phyloP scores from a whole-genome alignment of 1,284 basidiomycete genomes.

The Ustilago curta region DNA sequence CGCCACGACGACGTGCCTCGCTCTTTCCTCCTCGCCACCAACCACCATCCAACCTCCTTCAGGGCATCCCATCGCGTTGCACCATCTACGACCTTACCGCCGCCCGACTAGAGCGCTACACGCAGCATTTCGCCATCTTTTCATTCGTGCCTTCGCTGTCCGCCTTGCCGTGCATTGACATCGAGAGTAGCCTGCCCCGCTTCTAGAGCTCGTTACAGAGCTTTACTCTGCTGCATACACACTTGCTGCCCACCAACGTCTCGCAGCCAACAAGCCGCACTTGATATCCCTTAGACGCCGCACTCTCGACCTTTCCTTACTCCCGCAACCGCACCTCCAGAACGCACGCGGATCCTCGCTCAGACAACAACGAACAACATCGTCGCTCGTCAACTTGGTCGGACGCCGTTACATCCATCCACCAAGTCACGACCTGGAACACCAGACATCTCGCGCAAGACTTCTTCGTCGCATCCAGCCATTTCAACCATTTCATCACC shows the following conservation, averaged over 20 bases:
- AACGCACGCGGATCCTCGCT: too few relatives aligned
- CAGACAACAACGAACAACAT: not conserved
- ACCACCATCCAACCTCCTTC: not conserved
- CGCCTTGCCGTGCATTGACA: not conserved
- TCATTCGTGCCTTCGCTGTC: not conserved
- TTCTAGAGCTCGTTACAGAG: not conserved
- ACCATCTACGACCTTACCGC: not conserved
- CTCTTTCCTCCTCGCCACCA: not conserved
- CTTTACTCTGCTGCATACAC: not conserved
- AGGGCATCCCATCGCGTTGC: not conserved
- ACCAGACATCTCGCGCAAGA: not conserved
- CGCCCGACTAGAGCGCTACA: too few relatives aligned
- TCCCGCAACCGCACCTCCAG: too few relatives aligned
- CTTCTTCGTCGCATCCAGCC: not conserved
- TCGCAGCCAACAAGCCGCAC: not conserved
- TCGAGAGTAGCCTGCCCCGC: not conserved
- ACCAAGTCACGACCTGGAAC: not conserved
- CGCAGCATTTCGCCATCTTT: too few relatives aligned
- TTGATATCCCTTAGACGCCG: not conserved
- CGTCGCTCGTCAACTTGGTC: not conserved
- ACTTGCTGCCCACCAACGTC: conserved; percentile 3
- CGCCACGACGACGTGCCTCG: not conserved
- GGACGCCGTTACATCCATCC: not conserved
- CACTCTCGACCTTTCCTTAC: not conserved
- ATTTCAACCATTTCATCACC: not conserved